Evolutionary conservation across 108 stramenopile genomes (phyloP), one percentile per base, ranked within the genome.

Genomic region (Asterionellopsis glacialis): DNA sequence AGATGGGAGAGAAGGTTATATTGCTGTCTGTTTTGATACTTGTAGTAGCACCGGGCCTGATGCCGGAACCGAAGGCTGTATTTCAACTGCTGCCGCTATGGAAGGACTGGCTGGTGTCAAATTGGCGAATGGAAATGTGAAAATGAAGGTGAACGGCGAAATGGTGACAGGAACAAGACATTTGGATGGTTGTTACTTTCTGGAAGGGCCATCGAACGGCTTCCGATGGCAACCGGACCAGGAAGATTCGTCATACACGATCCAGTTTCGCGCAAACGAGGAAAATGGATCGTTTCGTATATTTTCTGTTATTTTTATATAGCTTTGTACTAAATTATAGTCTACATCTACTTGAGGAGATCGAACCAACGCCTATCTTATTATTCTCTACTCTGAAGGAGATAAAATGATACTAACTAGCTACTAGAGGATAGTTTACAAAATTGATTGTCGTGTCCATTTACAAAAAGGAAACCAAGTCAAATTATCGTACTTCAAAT

Each of bases 41-140:
- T 74, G 70, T 47, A 48, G 41, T 50, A 73, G 72, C 64, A 59
- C 7, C 5, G 33, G 64, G 19, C 62, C 59, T 52, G 39, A 47
- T 33, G 7, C 7, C 9, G 19, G 5, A 9, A 48, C 47, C 1
- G 47, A 9, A 16, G 47, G 9, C 1, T 16, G 21, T 21, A 7
- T 5, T 48, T 7, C 47, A 19, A 19, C 2, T 16, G 9, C 21
- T 7, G 5, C 2, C 5, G 9, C 21, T 7, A 48, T 54, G n/a
- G 48, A 68, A 24, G 67, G 54, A 15, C 27, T 55, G 13, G 23
- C 65, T 11, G 41, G 70, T 14, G 38, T 49, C 10, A 56, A 70
- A 42, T 33, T 57, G 59, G 23, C 7, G 48, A 55, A 13, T 51
- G 64, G 16, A 66, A 70, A 41, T 11, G 11, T 60, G 45, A 59